Evolutionary conservation across 495 filamentous ascomycete species (phyloP), one percentile per base, ranked within the genome.

Genomic region (Penicillium parvum): DNA sequence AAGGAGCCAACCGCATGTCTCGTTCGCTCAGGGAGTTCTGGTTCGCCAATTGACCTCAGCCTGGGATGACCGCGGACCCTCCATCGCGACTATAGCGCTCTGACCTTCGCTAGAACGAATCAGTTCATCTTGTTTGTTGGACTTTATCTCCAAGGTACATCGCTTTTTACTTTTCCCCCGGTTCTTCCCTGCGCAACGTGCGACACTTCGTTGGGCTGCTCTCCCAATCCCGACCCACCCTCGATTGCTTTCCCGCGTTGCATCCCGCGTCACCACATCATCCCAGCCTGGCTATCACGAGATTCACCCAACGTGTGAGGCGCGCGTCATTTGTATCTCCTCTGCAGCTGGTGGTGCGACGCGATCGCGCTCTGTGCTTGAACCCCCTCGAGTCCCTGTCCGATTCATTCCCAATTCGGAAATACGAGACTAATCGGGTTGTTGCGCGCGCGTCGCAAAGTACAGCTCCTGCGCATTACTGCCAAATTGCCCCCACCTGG

Each of bases 41-140:
- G 66, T 70, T 70, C 66, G 66, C 59, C 66, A 66, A 70, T 70
- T 66, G 63, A 54, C 43, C 49, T 50, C 47, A 48, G 30, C 29
- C 27, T 32, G 45, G n/a, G 45, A 37, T 36, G 32, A 37, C 41
- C 26, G 23, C 21, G 39, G 45, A 38, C 39, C 46, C 50, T 50
- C 46, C 44, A 46, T 30, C 30, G n/a, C 30, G 29, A 37, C 40
- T 45, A 28, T 33, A 43, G 54, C 51, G 58, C 49, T 50, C 46
- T 56, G 55, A 58, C 47, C 52, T 45, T 37, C 41, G 38, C 35
- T 19, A 53, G 55, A 53, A 47, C 61, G 57, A 65, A 68, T 66
- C 52, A 51, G 53, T 48, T 52, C 35, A 54, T 56, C 50, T 40
- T 53, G 16, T n/a, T n/a, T n/a, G n/a, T n/a, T n/a, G n/a, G n/a